Base-by-base conservation (phyloP, 495 filamentous ascomycete species). In the Venustampulla echinocandica region DNA sequence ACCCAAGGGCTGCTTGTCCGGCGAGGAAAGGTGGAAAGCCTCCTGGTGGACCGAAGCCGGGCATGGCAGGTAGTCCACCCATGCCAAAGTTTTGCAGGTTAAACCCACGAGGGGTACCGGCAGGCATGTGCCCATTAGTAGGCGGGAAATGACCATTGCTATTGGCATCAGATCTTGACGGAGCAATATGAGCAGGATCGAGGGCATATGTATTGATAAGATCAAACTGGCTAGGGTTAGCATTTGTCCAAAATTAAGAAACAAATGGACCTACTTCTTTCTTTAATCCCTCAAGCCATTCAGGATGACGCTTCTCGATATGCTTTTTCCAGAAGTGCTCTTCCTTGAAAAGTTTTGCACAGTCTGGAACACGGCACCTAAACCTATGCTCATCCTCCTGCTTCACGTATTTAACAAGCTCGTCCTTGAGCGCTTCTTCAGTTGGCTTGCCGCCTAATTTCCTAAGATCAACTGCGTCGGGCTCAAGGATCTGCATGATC, bases 321-420 rank as follows among this genome's bases (percentile, higher is more conserved):
- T 99, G 92, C 69, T 99, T 99, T 53, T 79, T 81, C 92, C 92
- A 99, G 63, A 97, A 99, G 50, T 82, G 74, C 4, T 94, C 83
- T 24, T 90, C 93, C 64, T 96, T 96, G 77, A 99, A 99, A 17
- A 97, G 73, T 63, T 99, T 99, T 0, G 85, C 80, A 63, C 92
- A 99, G 27, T 94, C 86, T 1, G 88, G 88, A 15, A 95, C 87
- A 62, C 88, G 95, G 79, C 92, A 99, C 50, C 93, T 78, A 70
- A 81, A 99, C 59, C 95, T 96, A 48, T 85, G 80, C 57, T 95
- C 89, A 54, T 97, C 93, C 62, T 97, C 93, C 63, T 95, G 90
- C 69, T 95, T 96, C 48, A 96, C 85, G 49, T 80, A 82, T 60
- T 94, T 94, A 52, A 64, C 61, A 20, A 97, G 65, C 55, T 99